Percentiles rank a stretch among this genome's conserved stretches.
Conservation (phyloP, 2,329 filamentous ascomycete genomes). For the Aspergillus sp. region DNA sequence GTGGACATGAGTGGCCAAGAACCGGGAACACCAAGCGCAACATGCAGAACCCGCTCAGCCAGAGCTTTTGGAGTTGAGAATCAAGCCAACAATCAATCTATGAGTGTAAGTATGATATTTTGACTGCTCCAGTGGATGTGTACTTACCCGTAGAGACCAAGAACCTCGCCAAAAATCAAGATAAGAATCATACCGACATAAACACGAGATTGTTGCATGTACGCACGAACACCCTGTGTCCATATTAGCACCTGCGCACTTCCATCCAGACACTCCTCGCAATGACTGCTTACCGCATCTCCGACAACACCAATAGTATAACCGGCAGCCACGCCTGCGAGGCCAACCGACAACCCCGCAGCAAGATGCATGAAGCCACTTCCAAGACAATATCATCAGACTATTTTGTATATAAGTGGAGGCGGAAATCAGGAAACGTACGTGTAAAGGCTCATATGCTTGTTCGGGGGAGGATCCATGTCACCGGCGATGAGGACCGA, state of each 20-base stretch:
- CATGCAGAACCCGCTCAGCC: slow-evolving; percentile 12
- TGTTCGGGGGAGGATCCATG: slow-evolving; percentile 68
- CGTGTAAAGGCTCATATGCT: slow-evolving; percentile 82
- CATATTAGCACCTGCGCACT: slow-evolving; percentile 24
- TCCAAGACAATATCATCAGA: slow-evolving; percentile 22
- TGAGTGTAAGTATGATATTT: slow-evolving; percentile 22
- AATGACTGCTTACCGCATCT: slow-evolving; percentile 66
- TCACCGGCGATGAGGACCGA: slow-evolving; percentile 94
- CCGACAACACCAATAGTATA: slow-evolving; percentile 97
- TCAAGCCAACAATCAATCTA: slow-evolving; percentile 88
- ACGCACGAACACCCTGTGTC: slow-evolving; percentile 74
- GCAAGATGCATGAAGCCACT: slow-evolving; percentile 93
- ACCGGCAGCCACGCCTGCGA: slow-evolving; percentile 89
- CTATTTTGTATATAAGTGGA: background rate
- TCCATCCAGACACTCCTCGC: background rate
- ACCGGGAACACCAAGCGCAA: slow-evolving; percentile 9
- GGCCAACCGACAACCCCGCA: slow-evolving; percentile 84
- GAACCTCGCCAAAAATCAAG: slow-evolving; percentile 95
- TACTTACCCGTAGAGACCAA: slow-evolving; percentile 90
- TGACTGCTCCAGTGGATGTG: background rate
- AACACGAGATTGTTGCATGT: slow-evolving; percentile 93
- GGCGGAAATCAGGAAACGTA: slow-evolving; percentile 46
- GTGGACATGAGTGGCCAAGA: slow-evolving; percentile 11
- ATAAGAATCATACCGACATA: slow-evolving; percentile 99
- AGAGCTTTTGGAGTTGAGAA: slow-evolving; percentile 80